Evolutionary conservation across 768 basidiomycete genomes (phyloP).

Genomic region (Phaeotremella skinneri): DNA sequence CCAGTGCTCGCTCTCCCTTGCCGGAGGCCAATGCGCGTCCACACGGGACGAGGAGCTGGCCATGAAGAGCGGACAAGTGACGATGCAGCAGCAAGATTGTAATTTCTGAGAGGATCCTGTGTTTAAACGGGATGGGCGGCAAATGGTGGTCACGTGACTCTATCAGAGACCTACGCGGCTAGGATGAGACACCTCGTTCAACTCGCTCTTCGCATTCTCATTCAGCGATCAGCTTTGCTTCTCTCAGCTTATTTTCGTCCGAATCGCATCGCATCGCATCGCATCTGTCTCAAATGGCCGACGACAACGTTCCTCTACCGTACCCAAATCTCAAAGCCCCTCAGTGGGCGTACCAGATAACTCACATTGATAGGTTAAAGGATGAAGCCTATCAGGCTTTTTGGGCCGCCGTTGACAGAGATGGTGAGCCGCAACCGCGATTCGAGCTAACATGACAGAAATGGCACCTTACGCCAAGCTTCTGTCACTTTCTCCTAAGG

Average conservation of each 20-base stretch:
- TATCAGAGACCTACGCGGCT: too few relatives aligned
- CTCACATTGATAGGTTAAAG: conserved; percentile 65
- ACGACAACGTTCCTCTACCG: conserved; percentile 73
- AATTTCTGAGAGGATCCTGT: too few relatives aligned
- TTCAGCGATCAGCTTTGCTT: too few relatives aligned
- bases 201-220: too few relatives aligned
- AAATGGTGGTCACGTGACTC: background rate
- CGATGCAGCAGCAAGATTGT: too few relatives aligned
- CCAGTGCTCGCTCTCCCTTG: conserved; percentile 37
- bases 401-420: conserved; percentile 70
- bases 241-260: background rate
- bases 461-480: conserved; percentile 72
- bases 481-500: conserved; percentile 54
- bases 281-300: conserved; percentile 61
- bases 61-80: too few relatives aligned
- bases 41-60: too few relatives aligned
- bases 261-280: too few relatives aligned
- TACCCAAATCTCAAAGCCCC: conserved; percentile 81
- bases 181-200: background rate
- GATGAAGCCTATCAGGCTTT: conserved; percentile 64
- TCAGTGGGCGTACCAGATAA: conserved; percentile 73
- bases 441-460: conserved; percentile 56
- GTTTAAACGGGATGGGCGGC: background rate
- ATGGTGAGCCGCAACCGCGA: conserved; percentile 60
- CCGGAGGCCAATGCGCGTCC: conserved; percentile 15